Percentiles rank a stretch among this genome's conserved stretches.
Evolutionary conservation across 768 basidiomycete genomes (phyloP).

Genomic region (Suillus decipiens): DNA sequence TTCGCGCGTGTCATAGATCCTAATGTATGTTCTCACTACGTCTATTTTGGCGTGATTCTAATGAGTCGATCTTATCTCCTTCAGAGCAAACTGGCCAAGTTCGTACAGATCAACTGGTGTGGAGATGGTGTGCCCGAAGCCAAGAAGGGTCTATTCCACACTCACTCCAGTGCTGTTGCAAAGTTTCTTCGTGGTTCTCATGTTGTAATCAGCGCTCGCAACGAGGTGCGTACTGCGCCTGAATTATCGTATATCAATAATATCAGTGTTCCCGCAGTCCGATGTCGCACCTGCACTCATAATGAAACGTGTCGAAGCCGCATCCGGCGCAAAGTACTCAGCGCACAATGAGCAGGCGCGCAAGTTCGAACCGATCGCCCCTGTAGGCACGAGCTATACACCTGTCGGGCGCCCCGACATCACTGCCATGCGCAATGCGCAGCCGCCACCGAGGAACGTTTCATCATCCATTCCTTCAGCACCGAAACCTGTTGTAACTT

Average conservation of each 20-base stretch:
- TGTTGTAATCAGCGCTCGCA: constrained; percentile 83
- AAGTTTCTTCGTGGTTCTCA: constrained; percentile 82
- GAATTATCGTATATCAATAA: constrained; percentile 1
- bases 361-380: constrained; percentile 76
- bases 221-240: constrained; percentile 57
- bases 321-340: constrained; percentile 90
- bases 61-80: constrained; percentile 4
- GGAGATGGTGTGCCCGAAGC: constrained; percentile 94
- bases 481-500: constrained; percentile 6
- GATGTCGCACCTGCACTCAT: constrained; percentile 82
- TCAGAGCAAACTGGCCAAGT: constrained; percentile 83
- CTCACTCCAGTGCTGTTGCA: constrained; percentile 79
- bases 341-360: constrained; percentile 76
- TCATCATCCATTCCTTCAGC: constrained; percentile 24
- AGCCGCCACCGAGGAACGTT: constrained; percentile 32
- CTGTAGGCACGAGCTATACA: constrained; percentile 75
- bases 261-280: constrained; percentile 41
- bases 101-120: constrained; percentile 96
- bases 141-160: constrained; percentile 92
- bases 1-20: constrained; percentile 85
- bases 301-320: constrained; percentile 84
- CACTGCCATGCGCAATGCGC: constrained; percentile 51
- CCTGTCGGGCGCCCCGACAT: constrained; percentile 80
- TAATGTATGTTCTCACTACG: constrained; percentile 52
- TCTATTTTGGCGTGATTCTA: background rate